These are phyloP conservation scores for Aspergillus carbonarius DNA, from an alignment of 2,329 filamentous ascomycete genomes.

Conservation along the genomic window DNA sequence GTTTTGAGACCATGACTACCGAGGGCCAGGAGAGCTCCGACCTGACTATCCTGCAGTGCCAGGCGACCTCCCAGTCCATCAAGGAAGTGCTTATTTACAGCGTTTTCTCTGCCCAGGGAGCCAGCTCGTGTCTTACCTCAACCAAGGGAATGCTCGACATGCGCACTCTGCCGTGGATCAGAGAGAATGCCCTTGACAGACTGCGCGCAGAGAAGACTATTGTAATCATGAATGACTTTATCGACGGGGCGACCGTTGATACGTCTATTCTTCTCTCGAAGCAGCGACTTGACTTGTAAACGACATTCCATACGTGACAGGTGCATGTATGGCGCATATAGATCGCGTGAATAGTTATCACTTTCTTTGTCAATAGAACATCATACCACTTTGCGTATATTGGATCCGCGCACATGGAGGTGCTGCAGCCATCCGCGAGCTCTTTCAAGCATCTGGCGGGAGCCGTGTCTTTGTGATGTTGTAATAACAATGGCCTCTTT, in stretches of 20 bases:
- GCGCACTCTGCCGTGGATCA: conserved; percentile 4
- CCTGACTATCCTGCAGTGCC: conserved; percentile 4
- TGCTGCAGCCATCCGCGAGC: too few relatives aligned
- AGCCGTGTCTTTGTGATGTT: too few relatives aligned
- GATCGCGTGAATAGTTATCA: too few relatives aligned
- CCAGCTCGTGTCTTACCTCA: not conserved
- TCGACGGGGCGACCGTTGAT: not conserved
- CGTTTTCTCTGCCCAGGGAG: not conserved
- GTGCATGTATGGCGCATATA: too few relatives aligned
- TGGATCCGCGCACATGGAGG: too few relatives aligned
- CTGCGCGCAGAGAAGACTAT: conserved; percentile 1
- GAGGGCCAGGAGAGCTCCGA: not conserved
- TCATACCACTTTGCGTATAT: too few relatives aligned
- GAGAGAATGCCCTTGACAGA: not conserved
- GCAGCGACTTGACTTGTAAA: not conserved
- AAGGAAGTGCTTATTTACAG: conserved; percentile 4
- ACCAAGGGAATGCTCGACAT: conserved; percentile 3
- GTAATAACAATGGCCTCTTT: too few relatives aligned
- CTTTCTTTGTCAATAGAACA: too few relatives aligned
- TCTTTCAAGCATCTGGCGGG: too few relatives aligned
- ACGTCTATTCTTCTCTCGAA: conserved; percentile 1
- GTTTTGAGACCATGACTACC: conserved; percentile 2
- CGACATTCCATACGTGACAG: too few relatives aligned
- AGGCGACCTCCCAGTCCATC: conserved; percentile 6
- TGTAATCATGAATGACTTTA: conserved; percentile 6